Base-by-base conservation (phyloP, 2,329 filamentous ascomycete genomes). In the Aspergillus sp. region DNA sequence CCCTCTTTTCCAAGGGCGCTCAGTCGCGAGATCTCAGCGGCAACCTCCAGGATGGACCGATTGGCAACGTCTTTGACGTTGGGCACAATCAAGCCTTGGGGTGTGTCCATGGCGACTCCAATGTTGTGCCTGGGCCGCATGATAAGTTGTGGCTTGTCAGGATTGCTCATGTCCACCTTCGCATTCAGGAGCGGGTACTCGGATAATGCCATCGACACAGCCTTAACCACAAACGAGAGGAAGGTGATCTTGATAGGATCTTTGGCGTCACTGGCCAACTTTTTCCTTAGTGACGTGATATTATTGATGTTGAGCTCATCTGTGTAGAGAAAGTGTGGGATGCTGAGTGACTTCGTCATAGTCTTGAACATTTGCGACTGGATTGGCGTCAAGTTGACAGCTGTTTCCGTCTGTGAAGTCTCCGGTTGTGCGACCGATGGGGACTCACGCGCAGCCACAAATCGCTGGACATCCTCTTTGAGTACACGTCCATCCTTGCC, bases 311-410 rank as follows among this genome's bases (percentile, higher is more conserved):
- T 88, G 46, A 96, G 79, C 68, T 93, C 89, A 72, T 96, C 91
- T 36, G 91, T 88, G 76, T 96, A 99, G 55, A 97, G 84, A 75
- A 99, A 97, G 74, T 97, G 94, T 0, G 94, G 94, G 63, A 97
- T 97, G 47, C 75, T 84, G 58, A 99, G 81, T 2, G 93, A 97
- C 53, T 86, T 86, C 13, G 93, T 97, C 94, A 99, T 99, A 55
- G 86, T 83, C 77, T 95, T 97, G 85, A 96, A 97, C 94, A 99
- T 99, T 68, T 91, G 88, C 34, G 83, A 81, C 75, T 97, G 93
- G 13, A 89, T 88, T 34, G 86, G 87, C 11, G 89, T 89, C 56
- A 99, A 78, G 52, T 83, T 77, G 29, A 87, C 79, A 2, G 79
- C 73, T 7, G 85, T 88, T 72, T 97, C 94, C 49, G 76, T 76